Conservation (phyloP, 208 protist genomes). For the Wallacemonas collosoma region DNA sequence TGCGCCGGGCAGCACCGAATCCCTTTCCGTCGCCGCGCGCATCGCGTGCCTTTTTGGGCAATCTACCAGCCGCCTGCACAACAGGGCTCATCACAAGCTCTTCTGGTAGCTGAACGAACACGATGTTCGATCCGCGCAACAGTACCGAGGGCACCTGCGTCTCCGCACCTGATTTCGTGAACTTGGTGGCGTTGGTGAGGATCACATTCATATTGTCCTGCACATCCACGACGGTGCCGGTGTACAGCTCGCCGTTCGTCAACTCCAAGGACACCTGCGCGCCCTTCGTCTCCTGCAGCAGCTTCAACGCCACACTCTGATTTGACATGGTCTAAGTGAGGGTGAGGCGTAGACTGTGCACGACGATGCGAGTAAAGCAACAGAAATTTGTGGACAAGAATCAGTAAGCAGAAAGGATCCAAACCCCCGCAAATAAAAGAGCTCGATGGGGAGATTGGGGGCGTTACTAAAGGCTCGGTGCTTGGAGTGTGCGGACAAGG, state of each 20-base stretch:
- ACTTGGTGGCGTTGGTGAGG: conserved; percentile 80
- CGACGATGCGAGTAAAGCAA: too few relatives aligned
- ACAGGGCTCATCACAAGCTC: conserved; percentile 75
- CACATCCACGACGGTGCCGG: conserved; percentile 81
- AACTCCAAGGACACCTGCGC: conserved; percentile 91
- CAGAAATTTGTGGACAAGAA: too few relatives aligned
- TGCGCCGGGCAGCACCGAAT: conserved; percentile 52
- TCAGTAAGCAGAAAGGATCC: too few relatives aligned
- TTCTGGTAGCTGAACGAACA: conserved; percentile 94
- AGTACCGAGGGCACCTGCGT: conserved; percentile 77
- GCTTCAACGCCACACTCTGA: conserved; percentile 89
- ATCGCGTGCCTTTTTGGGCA: conserved; percentile 66
- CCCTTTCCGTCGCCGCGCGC: conserved; percentile 81
- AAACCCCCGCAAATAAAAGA: too few relatives aligned
- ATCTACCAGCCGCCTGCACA: conserved; percentile 58
- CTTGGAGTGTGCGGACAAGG: too few relatives aligned
- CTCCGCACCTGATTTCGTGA: conserved; percentile 58
- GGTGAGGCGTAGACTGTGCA: not conserved
- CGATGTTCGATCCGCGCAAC: conserved; percentile 88
- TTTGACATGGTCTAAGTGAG: not conserved
- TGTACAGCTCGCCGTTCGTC: conserved; percentile 89
- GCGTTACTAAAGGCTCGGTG: too few relatives aligned
- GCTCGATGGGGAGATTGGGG: too few relatives aligned
- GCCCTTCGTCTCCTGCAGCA: conserved; percentile 92
- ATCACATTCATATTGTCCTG: conserved; percentile 94